Evolutionary conservation across 2,329 filamentous ascomycete species (phyloP).

Genomic region (Xylariales sp.): DNA sequence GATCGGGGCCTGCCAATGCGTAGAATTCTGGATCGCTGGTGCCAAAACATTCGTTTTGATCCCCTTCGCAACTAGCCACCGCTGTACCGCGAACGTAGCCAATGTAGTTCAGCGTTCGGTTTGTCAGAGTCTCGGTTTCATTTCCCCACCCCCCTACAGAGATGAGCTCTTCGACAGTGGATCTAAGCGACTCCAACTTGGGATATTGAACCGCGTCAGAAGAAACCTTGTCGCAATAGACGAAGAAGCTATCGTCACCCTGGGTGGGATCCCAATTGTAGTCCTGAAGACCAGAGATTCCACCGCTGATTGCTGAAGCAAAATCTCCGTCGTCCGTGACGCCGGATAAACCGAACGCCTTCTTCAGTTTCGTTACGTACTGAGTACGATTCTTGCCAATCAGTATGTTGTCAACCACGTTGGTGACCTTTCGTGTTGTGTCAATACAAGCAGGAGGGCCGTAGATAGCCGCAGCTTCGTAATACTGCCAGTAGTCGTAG

Average conservation of each 20-base stretch:
- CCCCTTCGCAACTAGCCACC: slow-evolving; percentile 17
- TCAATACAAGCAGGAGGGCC: slow-evolving; percentile 57
- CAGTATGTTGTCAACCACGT: slow-evolving; percentile 48
- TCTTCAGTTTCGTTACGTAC: slow-evolving; percentile 39
- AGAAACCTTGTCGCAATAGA: slow-evolving; percentile 45
- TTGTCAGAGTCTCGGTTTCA: slow-evolving; percentile 33
- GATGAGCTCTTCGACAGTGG: slow-evolving; percentile 35
- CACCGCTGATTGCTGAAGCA: slow-evolving; percentile 34
- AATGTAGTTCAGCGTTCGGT: slow-evolving; percentile 47
- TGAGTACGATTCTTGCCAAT: slow-evolving; percentile 31
- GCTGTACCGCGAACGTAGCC: slow-evolving; percentile 34
- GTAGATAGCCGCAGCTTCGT: slow-evolving; percentile 44
- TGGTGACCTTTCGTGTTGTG: slow-evolving; percentile 53
- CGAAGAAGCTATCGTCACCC: slow-evolving; percentile 36
- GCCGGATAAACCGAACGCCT: slow-evolving; percentile 40
- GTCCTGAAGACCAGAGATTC: slow-evolving; percentile 40
- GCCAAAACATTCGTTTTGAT: slow-evolving; percentile 34
- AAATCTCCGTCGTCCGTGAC: slow-evolving; percentile 45
- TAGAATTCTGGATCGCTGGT: slow-evolving; percentile 31
- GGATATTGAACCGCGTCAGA: slow-evolving; percentile 37
- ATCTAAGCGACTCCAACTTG: slow-evolving; percentile 30
- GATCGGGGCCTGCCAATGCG: slow-evolving; percentile 29
- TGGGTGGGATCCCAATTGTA: slow-evolving; percentile 50
- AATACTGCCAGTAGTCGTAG: slow-evolving; percentile 68
- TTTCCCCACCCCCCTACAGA: slow-evolving; percentile 34